Base-by-base conservation (phyloP, 257 asterid genomes). In the Solanum arcanum region DNA sequence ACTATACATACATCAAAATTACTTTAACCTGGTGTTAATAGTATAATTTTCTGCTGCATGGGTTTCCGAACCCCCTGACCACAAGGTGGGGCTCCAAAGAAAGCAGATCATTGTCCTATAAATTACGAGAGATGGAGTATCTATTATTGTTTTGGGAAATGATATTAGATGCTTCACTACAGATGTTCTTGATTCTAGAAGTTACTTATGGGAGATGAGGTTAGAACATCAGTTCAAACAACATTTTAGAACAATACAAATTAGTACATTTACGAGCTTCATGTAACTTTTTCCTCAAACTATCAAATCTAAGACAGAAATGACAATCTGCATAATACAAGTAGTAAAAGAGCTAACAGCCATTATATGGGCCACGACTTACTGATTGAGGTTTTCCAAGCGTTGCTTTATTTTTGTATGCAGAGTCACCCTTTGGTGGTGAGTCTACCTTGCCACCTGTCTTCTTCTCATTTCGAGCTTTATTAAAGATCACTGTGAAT, bases 301-400 rank as follows among this genome's bases (percentile, higher is more conserved):
- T 3, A 78, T 27, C 68, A 80, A 47, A 81, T 25, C 25, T 33
- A 13, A 81, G 46, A 27, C 12, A 5, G 85, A 25, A 81, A 47
- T 5, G 12, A 5, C 39, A 81, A 47, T 29, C 4, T 4, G 29
- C 25, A 47, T 18, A 12, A 47, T 25, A 47, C 9, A 47, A 25
- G 64, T 20, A 56, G 64, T 15, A 44, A 49, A 44, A 80, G 69
- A 81, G 31, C 20, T 49, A 18, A 49, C n/a, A 81, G 42, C 20
- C 12, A 81, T 15, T 81, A 49, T 31, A 46, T 81, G 46, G 86
- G 47, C 27, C 29, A 47, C 64, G 76, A 90, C 98, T 91, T 92
- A 94, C 98, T 68, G 95, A 87, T 60, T 92, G 96, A 88, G 93
- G 94, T 90, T 93, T 94, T 62, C 96, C 98, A 25, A 94, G 93